These are phyloP conservation scores for Zygosaccharomyces pseudobailii DNA, from an alignment of 1,139 yeast genomes.

Conservation along the genomic window DNA sequence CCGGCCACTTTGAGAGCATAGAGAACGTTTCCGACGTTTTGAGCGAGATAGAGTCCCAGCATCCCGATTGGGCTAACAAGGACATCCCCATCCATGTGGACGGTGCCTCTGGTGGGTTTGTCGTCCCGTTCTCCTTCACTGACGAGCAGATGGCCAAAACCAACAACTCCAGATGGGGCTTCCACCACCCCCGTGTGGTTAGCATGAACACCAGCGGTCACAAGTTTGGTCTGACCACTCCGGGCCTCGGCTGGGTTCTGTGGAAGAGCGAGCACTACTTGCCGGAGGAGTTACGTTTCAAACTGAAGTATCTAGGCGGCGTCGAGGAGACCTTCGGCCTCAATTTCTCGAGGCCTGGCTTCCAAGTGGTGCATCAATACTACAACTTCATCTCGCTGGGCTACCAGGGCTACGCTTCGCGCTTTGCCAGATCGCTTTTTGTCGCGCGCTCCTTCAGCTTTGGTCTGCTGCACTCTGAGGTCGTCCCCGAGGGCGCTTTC, in stretches of 20 bases:
- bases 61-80: slow-evolving; percentile 42
- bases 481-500: slow-evolving; percentile 54
- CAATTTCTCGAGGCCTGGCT: slow-evolving; percentile 90
- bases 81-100: slow-evolving; percentile 87
- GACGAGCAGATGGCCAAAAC: slow-evolving; percentile 37
- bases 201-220: slow-evolving; percentile 93
- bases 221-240: slow-evolving; percentile 84
- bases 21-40: slow-evolving; percentile 52
- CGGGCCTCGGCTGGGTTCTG: slow-evolving; percentile 89
- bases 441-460: slow-evolving; percentile 29
- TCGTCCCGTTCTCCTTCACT: slow-evolving; percentile 80
- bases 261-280: slow-evolving; percentile 65
- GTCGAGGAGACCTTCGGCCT: slow-evolving; percentile 81
- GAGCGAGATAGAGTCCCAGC: slow-evolving; percentile 54
- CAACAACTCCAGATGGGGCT: slow-evolving; percentile 60
- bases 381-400: slow-evolving; percentile 73
- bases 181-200: slow-evolving; percentile 66
- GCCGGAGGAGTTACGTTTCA: slow-evolving; percentile 70
- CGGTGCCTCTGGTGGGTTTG: slow-evolving; percentile 88
- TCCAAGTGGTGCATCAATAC: slow-evolving; percentile 85
- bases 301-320: slow-evolving; percentile 82
- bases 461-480: slow-evolving; percentile 38
- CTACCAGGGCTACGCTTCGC: slow-evolving; percentile 57
- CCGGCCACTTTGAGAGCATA: slow-evolving; percentile 88
- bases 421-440: slow-evolving; percentile 55